These are phyloP conservation scores for Ganoderma meredithae DNA, from an alignment of 1,284 basidiomycete species.

Conservation along the genomic window DNA sequence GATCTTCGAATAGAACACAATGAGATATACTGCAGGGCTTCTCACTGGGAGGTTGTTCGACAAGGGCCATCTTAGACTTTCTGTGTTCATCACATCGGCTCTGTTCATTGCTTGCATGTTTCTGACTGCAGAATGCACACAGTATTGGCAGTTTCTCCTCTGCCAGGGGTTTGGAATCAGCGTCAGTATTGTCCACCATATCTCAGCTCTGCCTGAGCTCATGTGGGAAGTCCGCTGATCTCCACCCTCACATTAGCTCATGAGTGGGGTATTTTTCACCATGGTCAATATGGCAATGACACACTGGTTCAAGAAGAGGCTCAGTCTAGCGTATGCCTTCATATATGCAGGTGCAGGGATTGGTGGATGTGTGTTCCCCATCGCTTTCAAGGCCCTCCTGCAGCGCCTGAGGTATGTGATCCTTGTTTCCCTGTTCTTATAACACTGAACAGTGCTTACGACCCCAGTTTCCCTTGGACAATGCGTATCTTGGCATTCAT, in stretches of 20 bases:
- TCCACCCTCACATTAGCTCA: background rate
- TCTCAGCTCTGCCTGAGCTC: background rate
- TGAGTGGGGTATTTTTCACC: constrained; percentile 4
- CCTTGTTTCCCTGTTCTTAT: background rate
- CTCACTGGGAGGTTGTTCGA: constrained; percentile 55
- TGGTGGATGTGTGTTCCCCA: constrained; percentile 53
- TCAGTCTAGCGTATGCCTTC: constrained; percentile 48
- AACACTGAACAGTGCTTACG: background rate
- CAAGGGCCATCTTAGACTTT: constrained; percentile 52
- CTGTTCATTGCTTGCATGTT: constrained; percentile 54
- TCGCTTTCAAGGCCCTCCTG: constrained; percentile 48
- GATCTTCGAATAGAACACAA: background rate
- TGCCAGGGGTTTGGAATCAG: constrained; percentile 55
- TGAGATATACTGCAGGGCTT: background rate
- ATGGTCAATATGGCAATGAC: constrained; percentile 14
- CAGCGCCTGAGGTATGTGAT: constrained; percentile 40
- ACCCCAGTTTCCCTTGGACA: constrained; percentile 50
- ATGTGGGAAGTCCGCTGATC: too few species aligned
- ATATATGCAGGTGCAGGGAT: constrained; percentile 47
- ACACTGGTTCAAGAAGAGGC: constrained; percentile 55
- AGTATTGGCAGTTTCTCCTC: constrained; percentile 60
- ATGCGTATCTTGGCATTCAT: constrained; percentile 66
- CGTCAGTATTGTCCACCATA: constrained; percentile 32
- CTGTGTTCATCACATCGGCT: constrained; percentile 40
- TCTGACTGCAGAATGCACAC: constrained; percentile 54